A percentile compares a stretch with the other conserved stretches of the same genome.
Conservation (phyloP, 257 asterid genomes). For the Jacaranda copaia region DNA sequence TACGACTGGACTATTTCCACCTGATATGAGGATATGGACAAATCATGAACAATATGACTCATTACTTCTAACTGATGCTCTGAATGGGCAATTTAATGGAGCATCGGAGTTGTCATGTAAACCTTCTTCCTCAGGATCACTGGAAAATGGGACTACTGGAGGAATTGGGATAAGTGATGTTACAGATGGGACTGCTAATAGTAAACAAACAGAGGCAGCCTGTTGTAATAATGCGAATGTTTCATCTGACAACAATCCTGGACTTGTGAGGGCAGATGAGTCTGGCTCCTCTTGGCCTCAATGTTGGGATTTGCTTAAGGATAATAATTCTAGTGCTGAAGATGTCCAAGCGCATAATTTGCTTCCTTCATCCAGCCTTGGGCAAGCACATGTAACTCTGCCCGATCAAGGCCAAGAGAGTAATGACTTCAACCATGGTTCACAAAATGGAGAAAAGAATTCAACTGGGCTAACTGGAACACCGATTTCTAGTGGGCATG, state of each 20-base stretch:
- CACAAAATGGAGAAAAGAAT: constrained; percentile 45
- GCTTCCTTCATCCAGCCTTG: constrained; percentile 43
- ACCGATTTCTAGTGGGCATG: constrained; percentile 37
- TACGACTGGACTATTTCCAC: constrained; percentile 83
- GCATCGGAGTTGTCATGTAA: constrained; percentile 50
- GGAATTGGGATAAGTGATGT: constrained; percentile 29
- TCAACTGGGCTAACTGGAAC: constrained; percentile 38
- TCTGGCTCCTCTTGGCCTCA: constrained; percentile 55
- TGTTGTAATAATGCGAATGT: constrained; percentile 22
- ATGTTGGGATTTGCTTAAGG: constrained; percentile 59
- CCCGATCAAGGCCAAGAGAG: constrained; percentile 37
- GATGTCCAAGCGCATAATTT: constrained; percentile 38
- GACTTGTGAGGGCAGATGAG: constrained; percentile 47
- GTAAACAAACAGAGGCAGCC: constrained; percentile 37
- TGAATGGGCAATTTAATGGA: constrained; percentile 60
- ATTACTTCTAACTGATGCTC: constrained; percentile 69
- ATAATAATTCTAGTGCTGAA: constrained; percentile 38
- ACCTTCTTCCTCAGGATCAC: constrained; percentile 45
- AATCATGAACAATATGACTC: constrained; percentile 77
- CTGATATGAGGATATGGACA: constrained; percentile 91
- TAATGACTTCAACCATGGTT: constrained; percentile 37
- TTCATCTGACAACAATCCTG: constrained; percentile 38
- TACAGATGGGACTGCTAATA: constrained; percentile 10
- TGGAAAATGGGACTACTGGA: constrained; percentile 42
- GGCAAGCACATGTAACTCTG: constrained; percentile 24